Evolutionary conservation across 108 stramenopile species (phyloP).

Genomic region (Epithemia pelagica): DNA sequence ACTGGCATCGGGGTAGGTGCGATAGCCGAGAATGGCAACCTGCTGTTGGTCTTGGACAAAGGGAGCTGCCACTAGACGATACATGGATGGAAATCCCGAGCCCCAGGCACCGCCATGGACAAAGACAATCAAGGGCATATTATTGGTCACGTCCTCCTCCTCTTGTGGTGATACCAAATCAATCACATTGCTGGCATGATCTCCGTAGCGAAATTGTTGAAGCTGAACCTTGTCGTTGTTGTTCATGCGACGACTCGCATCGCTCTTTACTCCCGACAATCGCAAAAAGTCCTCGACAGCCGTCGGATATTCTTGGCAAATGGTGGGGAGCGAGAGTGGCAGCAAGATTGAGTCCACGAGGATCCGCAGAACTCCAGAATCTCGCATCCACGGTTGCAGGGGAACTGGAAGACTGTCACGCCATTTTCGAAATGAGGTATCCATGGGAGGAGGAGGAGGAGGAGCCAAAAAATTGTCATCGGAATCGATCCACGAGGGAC

Average conservation of each 20-base stretch:
- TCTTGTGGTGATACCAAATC: slow-evolving; percentile 1
- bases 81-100: slow-evolving; percentile 25
- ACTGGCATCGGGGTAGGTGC: slow-evolving; percentile 31
- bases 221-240: not conserved
- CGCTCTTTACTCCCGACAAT: not conserved
- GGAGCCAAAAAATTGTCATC: no score
- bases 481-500: no score
- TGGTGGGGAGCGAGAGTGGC: not conserved
- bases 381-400: slow-evolving; percentile 5
- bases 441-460: no score
- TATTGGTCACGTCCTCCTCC: not conserved
- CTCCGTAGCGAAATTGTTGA: slow-evolving; percentile 6
- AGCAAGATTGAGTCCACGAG: slow-evolving; percentile 3
- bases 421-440: slow-evolving; percentile 2
- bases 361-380: slow-evolving; percentile 6
- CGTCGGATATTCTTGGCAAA: slow-evolving; percentile 2
- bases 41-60: slow-evolving; percentile 17
- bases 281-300: slow-evolving; percentile 2
- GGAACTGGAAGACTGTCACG: not conserved
- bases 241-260: no score
- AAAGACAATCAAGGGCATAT: slow-evolving; percentile 19
- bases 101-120: slow-evolving; percentile 51
- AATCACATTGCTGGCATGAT: not conserved
- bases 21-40: slow-evolving; percentile 33
- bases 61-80: slow-evolving; percentile 23